Evolutionary conservation across 1,139 yeast genomes (phyloP).

Genomic region (Suhomyces kunorum): DNA sequence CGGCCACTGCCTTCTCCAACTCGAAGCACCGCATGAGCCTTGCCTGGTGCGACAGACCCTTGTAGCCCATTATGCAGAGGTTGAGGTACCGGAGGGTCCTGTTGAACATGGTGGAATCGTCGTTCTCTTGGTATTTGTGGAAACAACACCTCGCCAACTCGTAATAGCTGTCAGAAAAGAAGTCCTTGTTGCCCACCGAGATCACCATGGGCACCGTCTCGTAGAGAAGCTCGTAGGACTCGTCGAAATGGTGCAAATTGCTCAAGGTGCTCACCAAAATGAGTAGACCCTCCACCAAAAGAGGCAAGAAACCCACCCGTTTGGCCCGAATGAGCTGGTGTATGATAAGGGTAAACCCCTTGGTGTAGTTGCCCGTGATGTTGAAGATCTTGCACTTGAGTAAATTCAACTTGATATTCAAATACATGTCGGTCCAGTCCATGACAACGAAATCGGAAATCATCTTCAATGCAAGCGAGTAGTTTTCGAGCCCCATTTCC

Average conservation of each 20-base stretch:
- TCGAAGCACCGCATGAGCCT: slow-evolving; percentile 34
- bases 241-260: slow-evolving; percentile 35
- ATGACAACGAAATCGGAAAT: slow-evolving; percentile 29
- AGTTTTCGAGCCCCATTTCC: slow-evolving; percentile 27
- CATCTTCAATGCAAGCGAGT: slow-evolving; percentile 37
- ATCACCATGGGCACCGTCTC: slow-evolving; percentile 44
- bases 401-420: slow-evolving; percentile 45
- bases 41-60: slow-evolving; percentile 30
- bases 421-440: slow-evolving; percentile 34
- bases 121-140: slow-evolving; percentile 19
- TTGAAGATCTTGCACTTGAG: slow-evolving; percentile 45
- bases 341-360: slow-evolving; percentile 45
- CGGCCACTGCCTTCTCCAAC: slow-evolving; percentile 38
- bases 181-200: slow-evolving; percentile 33
- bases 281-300: slow-evolving; percentile 44
- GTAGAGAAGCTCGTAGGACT: slow-evolving; percentile 37
- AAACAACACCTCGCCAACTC: slow-evolving; percentile 35
- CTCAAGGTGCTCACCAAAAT: slow-evolving; percentile 41
- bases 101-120: slow-evolving; percentile 19
- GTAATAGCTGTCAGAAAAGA: slow-evolving; percentile 40
- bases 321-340: slow-evolving; percentile 48
- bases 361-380: slow-evolving; percentile 37
- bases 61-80: slow-evolving; percentile 47
- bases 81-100: slow-evolving; percentile 39
- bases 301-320: slow-evolving; percentile 38